These are phyloP conservation scores for Marvania coccoides DNA, from an alignment of 139 green algal species.

Conservation along the genomic window DNA sequence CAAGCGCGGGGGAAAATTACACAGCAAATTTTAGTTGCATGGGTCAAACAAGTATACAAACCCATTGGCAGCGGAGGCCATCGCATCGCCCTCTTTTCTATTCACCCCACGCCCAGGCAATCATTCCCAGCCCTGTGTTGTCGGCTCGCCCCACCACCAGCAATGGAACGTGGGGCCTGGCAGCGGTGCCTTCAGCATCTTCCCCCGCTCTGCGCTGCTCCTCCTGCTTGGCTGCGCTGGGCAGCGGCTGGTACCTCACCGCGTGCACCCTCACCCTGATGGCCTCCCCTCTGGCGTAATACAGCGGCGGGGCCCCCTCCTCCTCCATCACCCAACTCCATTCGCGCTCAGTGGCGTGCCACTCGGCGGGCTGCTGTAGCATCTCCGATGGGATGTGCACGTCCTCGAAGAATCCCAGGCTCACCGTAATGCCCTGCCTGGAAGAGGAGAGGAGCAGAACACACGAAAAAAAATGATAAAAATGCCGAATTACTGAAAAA, in stretches of 20 bases:
- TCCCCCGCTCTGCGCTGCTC: neutral
- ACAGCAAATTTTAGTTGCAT: too few relatives aligned
- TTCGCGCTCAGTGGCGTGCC: constrained; percentile 17
- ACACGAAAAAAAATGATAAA: neutral
- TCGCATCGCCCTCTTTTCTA: too few relatives aligned
- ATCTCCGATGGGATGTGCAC: constrained; percentile 68
- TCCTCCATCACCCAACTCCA: constrained; percentile 20
- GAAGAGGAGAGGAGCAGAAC: neutral
- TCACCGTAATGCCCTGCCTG: constrained; percentile 60
- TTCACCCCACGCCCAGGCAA: constrained; percentile 15
- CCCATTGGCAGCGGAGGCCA: too few relatives aligned
- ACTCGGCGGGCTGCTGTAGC: constrained; percentile 58
- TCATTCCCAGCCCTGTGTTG: constrained; percentile 28
- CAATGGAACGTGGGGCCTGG: constrained; percentile 5
- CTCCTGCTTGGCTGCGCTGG: constrained; percentile 15
- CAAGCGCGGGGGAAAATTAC: too few relatives aligned
- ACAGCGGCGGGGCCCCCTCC: constrained; percentile 20
- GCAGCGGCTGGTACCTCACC: constrained; percentile 4
- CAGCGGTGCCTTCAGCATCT: neutral
- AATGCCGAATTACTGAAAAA: neutral
- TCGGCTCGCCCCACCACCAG: constrained; percentile 20
- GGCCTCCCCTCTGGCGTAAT: constrained; percentile 11
- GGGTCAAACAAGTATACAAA: too few relatives aligned
- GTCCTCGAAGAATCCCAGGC: constrained; percentile 89
- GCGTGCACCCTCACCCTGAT: constrained; percentile 23